Evolutionary conservation across 805 yeast species (phyloP), one percentile per base, ranked within the genome.

Genomic region (Sugiyamaella americana): DNA sequence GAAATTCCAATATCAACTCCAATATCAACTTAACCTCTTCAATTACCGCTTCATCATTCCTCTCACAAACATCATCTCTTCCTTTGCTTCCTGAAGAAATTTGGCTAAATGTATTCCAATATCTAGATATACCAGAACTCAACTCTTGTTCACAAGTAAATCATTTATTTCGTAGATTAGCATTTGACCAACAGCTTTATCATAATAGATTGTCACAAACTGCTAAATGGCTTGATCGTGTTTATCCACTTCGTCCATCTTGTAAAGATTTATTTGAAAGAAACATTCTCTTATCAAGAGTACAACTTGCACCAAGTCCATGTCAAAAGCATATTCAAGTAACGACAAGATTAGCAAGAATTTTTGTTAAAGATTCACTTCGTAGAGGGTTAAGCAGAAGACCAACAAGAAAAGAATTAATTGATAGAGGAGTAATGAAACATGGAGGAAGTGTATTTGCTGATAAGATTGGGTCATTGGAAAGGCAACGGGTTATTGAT

Each of bases 41-140:
- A n/a, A n/a, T n/a, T n/a, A n/a, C n/a, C n/a, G n/a, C n/a, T n/a
- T n/a, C n/a, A n/a, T n/a, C n/a, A n/a, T n/a, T n/a, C n/a, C n/a
- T n/a, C 32, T 26, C 13, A 13, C 32, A 13, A 26, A 26, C 8
- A 8, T 26, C 32, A 26, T 26, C 32, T 26, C 13, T 13, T 13
- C 32, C 32, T 16, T 21, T 16, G 20, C 11, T 57, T 8, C 64
- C 64, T 19, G 51, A 51, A 40, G 63, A 58, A 49, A 43, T 60
- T 13, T 51, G 55, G 54, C 20, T 52, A 22, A 24, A 41, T 21
- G 47, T 59, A 10, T 43, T 60, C 29, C 46, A 47, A 21, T 46
- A 45, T 24, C 50, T 59, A 43, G 64, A 60, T 43, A 47, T 59
- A n/a, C 60, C 60, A 8, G 63, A 60, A 36, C 44, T 59, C 21